Conservation (phyloP, 495 filamentous ascomycete species). For the Penicillium coffeae region DNA sequence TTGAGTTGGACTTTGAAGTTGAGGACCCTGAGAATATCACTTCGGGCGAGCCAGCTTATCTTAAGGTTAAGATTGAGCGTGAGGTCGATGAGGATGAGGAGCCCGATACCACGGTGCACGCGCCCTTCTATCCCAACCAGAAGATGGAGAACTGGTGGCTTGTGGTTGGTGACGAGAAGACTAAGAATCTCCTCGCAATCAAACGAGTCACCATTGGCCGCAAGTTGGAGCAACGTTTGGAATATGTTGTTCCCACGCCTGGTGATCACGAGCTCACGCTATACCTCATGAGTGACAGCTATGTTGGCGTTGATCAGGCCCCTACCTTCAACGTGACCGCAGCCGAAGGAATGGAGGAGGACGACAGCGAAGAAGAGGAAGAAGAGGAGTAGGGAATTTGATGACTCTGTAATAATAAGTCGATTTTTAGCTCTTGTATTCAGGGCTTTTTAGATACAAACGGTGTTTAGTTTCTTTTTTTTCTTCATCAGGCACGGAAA, state of each 20-base stretch:
- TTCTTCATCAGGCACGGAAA: neutral
- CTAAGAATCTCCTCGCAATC: conserved; percentile 82
- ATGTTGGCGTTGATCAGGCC: conserved; percentile 95
- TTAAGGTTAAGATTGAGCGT: conserved; percentile 83
- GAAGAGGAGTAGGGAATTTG: conserved; percentile 46
- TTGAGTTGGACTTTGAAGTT: conserved; percentile 84
- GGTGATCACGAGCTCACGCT: conserved; percentile 86
- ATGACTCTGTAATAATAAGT: conserved; percentile 22
- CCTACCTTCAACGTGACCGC: conserved; percentile 80
- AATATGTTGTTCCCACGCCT: conserved; percentile 81
- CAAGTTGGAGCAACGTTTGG: conserved; percentile 72
- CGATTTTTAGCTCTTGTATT: neutral
- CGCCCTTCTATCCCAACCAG: conserved; percentile 85
- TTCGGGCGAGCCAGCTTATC: conserved; percentile 74
- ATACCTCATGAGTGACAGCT: conserved; percentile 96
- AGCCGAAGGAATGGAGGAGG: conserved; percentile 92
- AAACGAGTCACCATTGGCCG: conserved; percentile 87
- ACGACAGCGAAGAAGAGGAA: conserved; percentile 79
- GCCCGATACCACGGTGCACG: conserved; percentile 81
- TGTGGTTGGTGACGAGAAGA: conserved; percentile 82
- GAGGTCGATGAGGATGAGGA: conserved; percentile 75
- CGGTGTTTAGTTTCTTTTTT: conserved; percentile 15
- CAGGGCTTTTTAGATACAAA: conserved; percentile 5
- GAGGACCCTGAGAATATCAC: conserved; percentile 75
- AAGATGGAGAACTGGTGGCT: conserved; percentile 99